Conservation (phyloP, 2,329 filamentous ascomycete species). For the Ceratocystis harringtonii region DNA sequence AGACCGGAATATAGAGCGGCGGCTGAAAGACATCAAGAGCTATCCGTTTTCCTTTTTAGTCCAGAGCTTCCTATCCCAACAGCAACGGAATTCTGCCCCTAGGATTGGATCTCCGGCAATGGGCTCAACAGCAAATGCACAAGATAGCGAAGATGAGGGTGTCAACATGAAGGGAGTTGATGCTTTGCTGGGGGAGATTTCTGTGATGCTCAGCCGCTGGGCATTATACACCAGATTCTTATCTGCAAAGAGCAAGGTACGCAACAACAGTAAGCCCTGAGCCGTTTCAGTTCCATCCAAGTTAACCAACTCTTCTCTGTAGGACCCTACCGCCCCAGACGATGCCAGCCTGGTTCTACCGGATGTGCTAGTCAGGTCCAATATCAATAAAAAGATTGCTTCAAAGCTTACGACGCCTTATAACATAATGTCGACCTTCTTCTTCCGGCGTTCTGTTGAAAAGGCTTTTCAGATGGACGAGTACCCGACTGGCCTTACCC, state of each 20-base stretch:
- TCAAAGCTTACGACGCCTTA: constrained; percentile 65
- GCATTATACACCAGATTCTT: constrained; percentile 83
- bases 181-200: constrained; percentile 69
- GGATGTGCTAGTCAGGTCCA: constrained; percentile 60
- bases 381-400: constrained; percentile 63
- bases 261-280: constrained; percentile 22
- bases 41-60: constrained; percentile 96
- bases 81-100: constrained; percentile 48
- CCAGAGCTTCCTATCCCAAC: constrained; percentile 71
- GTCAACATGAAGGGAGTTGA: constrained; percentile 97
- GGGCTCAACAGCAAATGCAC: constrained; percentile 34
- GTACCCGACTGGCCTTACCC: constrained; percentile 59
- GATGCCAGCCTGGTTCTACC: constrained; percentile 50
- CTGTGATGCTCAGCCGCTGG: constrained; percentile 86
- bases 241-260: constrained; percentile 68
- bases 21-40: constrained; percentile 87
- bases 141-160: constrained; percentile 70
- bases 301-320: constrained; percentile 12
- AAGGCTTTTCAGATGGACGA: constrained; percentile 97
- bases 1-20: constrained; percentile 68
- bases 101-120: constrained; percentile 61
- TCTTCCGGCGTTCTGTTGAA: constrained; percentile 89
- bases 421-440: constrained; percentile 87
- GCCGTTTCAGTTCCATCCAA: constrained; percentile 9
- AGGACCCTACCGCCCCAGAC: constrained; percentile 39